phyloP scores from a whole-genome alignment of 2,329 filamentous ascomycete genomes.

The Colletotrichum australisinense region DNA sequence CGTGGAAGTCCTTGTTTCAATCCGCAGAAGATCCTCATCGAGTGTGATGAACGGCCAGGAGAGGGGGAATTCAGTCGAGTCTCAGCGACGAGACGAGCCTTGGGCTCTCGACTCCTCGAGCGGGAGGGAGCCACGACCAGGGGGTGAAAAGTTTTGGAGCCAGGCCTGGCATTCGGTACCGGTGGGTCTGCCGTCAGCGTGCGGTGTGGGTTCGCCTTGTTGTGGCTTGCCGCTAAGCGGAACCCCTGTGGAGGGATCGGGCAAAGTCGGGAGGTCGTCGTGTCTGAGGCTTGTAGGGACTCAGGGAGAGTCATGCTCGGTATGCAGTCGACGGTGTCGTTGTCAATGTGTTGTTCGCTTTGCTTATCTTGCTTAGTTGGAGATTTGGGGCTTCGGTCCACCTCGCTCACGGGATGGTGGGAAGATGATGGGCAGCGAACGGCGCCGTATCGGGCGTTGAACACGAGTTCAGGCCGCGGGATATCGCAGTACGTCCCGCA shows the following conservation, averaged over 20 bases:
- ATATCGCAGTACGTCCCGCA: constrained; percentile 4
- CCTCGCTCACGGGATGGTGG: constrained; percentile 15
- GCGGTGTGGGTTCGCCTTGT: constrained; percentile 13
- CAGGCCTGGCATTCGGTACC: constrained; percentile 32
- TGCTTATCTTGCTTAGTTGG: constrained; percentile 18
- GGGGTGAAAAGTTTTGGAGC: constrained; percentile 27
- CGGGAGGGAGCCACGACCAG: constrained; percentile 22
- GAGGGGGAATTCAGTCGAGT: background rate
- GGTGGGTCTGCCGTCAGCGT: constrained; percentile 26
- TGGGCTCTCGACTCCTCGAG: too few species aligned
- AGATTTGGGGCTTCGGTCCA: constrained; percentile 27
- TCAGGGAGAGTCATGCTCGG: constrained; percentile 30
- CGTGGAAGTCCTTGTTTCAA: constrained; percentile 34
- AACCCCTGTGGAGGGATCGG: constrained; percentile 31
- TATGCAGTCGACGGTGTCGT: constrained; percentile 19
- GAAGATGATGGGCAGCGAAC: constrained; percentile 23
- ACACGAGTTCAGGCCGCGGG: constrained; percentile 25
- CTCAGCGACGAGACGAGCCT: background rate
- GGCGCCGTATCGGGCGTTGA: constrained; percentile 21
- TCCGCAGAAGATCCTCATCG: constrained; percentile 21
- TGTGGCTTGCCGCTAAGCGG: constrained; percentile 33
- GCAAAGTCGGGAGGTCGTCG: constrained; percentile 30
- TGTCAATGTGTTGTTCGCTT: constrained; percentile 9
- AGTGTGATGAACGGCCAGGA: constrained; percentile 11
- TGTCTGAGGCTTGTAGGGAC: constrained; percentile 24